Conservation (phyloP, 1,284 basidiomycete genomes). For the Inonotus hispidus region DNA sequence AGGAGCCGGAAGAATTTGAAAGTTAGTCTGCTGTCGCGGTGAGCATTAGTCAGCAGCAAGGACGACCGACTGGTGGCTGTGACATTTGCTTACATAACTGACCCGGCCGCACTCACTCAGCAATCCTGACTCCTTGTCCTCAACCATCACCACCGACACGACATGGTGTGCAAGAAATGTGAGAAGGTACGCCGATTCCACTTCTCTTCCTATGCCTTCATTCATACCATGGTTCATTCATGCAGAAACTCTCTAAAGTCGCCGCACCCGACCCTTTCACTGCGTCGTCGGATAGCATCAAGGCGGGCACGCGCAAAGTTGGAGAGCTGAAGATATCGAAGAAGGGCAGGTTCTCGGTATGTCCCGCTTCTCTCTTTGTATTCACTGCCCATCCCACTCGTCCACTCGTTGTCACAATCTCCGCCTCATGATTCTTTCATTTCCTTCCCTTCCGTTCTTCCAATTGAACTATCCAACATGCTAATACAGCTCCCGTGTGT, state of each 20-base stretch:
- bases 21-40: no score
- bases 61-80: neutral
- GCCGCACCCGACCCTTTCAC: constrained; percentile 79
- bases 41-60: neutral
- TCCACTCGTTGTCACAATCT: constrained; percentile 25
- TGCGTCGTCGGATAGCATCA: constrained; percentile 64
- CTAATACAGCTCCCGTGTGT: constrained; percentile 7
- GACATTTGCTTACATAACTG: neutral
- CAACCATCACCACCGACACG: neutral
- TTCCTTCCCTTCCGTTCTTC: constrained; percentile 9
- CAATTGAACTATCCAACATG: neutral
- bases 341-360: constrained; percentile 37
- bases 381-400: constrained; percentile 34
- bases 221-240: neutral
- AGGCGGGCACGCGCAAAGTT: constrained; percentile 71
- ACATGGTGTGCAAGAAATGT: constrained; percentile 74
- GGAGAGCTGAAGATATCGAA: constrained; percentile 78
- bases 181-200: constrained; percentile 44
- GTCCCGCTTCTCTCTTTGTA: constrained; percentile 46
- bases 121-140: neutral
- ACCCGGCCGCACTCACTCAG: neutral
- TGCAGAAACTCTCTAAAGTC: constrained; percentile 31
- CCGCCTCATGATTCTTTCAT: constrained; percentile 29
- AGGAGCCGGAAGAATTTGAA: no score
- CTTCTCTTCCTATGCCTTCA: neutral